Base-by-base conservation (phyloP, 306 rosid genomes). In the Betula pendula region DNA sequence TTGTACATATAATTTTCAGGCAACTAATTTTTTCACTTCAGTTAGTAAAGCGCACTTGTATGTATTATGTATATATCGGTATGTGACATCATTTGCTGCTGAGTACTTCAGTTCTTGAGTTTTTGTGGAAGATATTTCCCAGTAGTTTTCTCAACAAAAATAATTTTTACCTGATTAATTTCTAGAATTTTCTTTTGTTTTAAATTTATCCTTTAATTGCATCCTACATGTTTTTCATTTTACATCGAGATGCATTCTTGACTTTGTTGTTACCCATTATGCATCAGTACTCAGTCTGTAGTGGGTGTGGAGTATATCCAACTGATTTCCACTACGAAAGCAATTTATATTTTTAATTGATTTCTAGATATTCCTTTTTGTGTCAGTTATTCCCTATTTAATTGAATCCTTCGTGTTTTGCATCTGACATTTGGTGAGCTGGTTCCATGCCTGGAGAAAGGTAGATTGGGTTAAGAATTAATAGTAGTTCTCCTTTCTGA, bases 81-180 rank as follows among this genome's bases (percentile, higher is more conserved):
- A 79, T 72, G 62, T 68, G 49, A 14, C 50, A 35, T 68, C 33
- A 69, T 49, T 51, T 25, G 50, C 45, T 53, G 44, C 73, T 56
- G 50, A 78, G 69, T 75, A 35, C 62, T 43, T 75, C 19, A 55
- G 60, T 45, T 45, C 35, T 75, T 52, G 58, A 76, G 43, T 69
- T 80, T 70, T 71, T 53, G 16, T 50, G 81, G 75, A 68, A 33
- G 75, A 68, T 24, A 70, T 8, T 40, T 49, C 76, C 53, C 17
- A 69, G 50, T 38, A 68, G 65, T 52, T 60, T 44, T 67, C 19
- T 35, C 38, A 20, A 13, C 3, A 3, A 31, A 47, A 44, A 22
- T 27, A 68, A 16, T 3, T 53, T 35, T 38, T 52, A 81, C 19
- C 25, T 19, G 19, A 43, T 38, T 38, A 6, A 7, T 48, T 73